Conservation (phyloP, 495 filamentous ascomycete species). For the Penicillium manginii region DNA sequence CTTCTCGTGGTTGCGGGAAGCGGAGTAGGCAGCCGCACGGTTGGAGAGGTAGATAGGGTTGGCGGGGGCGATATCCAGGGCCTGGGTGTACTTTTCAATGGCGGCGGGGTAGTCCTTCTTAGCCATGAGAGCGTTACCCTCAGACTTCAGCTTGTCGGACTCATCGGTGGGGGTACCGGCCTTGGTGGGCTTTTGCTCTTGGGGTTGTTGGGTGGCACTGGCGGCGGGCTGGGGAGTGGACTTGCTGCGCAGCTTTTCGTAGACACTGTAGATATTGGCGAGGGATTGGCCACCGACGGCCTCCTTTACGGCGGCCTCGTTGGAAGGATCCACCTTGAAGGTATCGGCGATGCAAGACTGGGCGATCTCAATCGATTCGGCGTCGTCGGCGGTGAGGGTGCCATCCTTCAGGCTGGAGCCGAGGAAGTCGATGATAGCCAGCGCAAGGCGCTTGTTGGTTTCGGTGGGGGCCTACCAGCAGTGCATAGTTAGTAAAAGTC, state of each 20-base stretch:
- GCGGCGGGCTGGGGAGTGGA: slow-evolving; percentile 37
- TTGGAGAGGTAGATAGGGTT: slow-evolving; percentile 98
- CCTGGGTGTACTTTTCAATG: slow-evolving; percentile 83
- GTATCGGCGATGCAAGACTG: slow-evolving; percentile 89
- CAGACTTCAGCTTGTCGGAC: slow-evolving; percentile 85
- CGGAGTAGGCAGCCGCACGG: slow-evolving; percentile 89
- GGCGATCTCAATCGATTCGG: slow-evolving; percentile 90
- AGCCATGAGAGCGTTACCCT: slow-evolving; percentile 92
- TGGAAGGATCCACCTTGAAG: slow-evolving; percentile 88
- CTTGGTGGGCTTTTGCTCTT: slow-evolving; percentile 33
- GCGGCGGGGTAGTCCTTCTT: slow-evolving; percentile 82
- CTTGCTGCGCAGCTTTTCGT: slow-evolving; percentile 89
- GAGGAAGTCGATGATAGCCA: slow-evolving; percentile 96
- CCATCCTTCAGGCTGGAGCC: slow-evolving; percentile 83
- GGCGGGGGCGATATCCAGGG: slow-evolving; percentile 73
- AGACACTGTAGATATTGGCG: slow-evolving; percentile 87
- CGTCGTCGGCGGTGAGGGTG: slow-evolving; percentile 81
- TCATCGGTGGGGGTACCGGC: slow-evolving; percentile 56
- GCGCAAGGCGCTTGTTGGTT: slow-evolving; percentile 93
- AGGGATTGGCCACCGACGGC: slow-evolving; percentile 85
- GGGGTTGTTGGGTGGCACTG: slow-evolving; percentile 23
- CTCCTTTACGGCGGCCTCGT: slow-evolving; percentile 71
- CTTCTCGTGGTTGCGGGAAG: slow-evolving; percentile 75
- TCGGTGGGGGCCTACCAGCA: slow-evolving; percentile 57
- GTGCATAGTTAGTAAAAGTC: slow-evolving; percentile 12